These are phyloP conservation scores for Kondoa subrosea DNA, from an alignment of 768 basidiomycete genomes.

Conservation along the genomic window DNA sequence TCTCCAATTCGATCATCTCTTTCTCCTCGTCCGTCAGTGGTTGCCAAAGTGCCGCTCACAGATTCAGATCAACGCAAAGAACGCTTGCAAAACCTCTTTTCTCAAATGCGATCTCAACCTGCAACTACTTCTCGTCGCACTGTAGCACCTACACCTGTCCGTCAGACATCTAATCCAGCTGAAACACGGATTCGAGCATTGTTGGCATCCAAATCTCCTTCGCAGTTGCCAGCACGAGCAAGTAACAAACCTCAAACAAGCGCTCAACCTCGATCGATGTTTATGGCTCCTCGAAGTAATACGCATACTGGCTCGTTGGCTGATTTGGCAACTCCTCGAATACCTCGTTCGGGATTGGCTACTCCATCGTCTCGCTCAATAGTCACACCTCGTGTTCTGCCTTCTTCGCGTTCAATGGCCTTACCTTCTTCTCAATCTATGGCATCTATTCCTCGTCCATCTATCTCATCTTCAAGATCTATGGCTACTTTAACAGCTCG, in stretches of 20 bases:
- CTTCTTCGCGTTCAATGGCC: background rate
- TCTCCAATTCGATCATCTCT: background rate
- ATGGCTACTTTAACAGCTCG: background rate
- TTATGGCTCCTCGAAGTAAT: background rate
- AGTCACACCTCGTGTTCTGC: background rate
- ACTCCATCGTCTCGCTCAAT: background rate
- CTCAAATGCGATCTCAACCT: background rate
- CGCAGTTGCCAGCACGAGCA: background rate
- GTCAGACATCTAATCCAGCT: background rate
- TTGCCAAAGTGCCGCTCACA: background rate
- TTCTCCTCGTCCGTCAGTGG: background rate
- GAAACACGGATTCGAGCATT: background rate
- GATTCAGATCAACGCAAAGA: background rate
- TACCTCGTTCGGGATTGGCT: background rate
- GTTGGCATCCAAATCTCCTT: background rate
- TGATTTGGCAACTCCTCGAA: background rate
- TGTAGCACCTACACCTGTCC: background rate
- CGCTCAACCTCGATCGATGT: background rate
- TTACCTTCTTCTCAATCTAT: background rate
- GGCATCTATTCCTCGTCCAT: too few relatives aligned
- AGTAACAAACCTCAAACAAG: background rate
- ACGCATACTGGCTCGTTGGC: background rate
- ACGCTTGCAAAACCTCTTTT: background rate
- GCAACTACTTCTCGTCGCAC: background rate
- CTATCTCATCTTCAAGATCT: background rate